Base-by-base conservation (phyloP, 2,329 filamentous ascomycete species). In the Fusarium sp. region DNA sequence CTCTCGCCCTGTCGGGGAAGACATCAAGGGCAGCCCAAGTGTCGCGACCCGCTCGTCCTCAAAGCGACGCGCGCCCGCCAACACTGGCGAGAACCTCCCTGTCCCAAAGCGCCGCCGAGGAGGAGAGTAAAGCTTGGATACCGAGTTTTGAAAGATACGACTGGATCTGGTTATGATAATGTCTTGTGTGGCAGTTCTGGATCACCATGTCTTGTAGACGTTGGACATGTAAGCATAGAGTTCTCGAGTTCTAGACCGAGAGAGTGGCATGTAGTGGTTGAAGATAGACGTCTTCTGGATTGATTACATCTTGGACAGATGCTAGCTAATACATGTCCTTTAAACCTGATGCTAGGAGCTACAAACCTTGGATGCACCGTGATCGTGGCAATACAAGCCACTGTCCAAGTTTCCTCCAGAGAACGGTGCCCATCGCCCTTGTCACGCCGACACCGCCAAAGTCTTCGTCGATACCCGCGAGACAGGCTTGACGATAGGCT, bases 211-310 rank as follows among this genome's bases (percentile, higher is more conserved):
- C 11, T 26, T 18, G n/a, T 24, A 18, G n/a, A 45, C 17, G 11
- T 45, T 45, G 11, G 42, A 26, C 42, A 45, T 45, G 17, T 45
- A 45, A 45, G 6, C 0, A 44, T 13, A 13, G 39, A 18, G 7
- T 45, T 24, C 15, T 44, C 18, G 41, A 44, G n/a, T 24, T 41
- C 11, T 45, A 45, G n/a, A 45, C 17, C 1, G 11, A 26, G 7
- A 45, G 0, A 45, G 0, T 45, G 0, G 42, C n/a, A 3, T 26
- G 5, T 45, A 4, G 3, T 0, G n/a, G 15, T 26, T 45, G 17
- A 14, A 45, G 17, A 26, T 26, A 26, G 42, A 45, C 26, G n/a
- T 26, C 11, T 45, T 24, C 42, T 26, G 11, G 17, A 26, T 45
- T 45, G 42, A 45, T 45, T 26, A 45, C 17, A 26, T 45, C 42